phyloP scores from a whole-genome alignment of 495 filamentous ascomycete species.

The Cercophora samala region DNA sequence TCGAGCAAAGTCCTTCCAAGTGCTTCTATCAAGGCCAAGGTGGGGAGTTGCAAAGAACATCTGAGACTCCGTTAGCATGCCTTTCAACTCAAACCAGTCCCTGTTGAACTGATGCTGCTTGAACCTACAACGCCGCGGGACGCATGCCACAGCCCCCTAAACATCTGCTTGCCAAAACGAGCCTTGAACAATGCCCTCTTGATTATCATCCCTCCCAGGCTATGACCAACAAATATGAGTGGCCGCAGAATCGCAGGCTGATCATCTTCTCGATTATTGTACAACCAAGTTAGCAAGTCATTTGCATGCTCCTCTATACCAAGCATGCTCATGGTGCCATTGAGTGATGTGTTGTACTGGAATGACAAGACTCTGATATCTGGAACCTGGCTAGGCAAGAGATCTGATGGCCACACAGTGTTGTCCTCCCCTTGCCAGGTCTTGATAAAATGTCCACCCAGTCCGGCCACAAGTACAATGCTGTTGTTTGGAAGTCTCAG shows the following conservation, averaged over 20 bases:
- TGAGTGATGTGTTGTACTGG: conserved; percentile 11
- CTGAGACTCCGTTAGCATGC: not conserved
- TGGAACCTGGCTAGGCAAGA: not conserved
- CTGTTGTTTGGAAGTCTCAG: not conserved
- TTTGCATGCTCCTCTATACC: conserved; percentile 11
- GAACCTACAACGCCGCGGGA: conserved; percentile 13
- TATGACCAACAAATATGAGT: conserved; percentile 20
- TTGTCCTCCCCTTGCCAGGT: conserved; percentile 13
- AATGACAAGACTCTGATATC: conserved; percentile 17
- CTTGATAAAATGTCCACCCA: conserved; percentile 13
- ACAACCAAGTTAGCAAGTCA: conserved; percentile 7
- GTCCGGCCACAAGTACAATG: conserved; percentile 11
- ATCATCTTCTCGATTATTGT: not conserved
- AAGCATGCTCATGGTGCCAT: not conserved
- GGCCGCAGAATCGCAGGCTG: not conserved
- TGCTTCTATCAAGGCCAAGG: conserved; percentile 1
- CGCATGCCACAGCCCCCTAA: conserved; percentile 12
- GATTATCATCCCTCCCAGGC: conserved; percentile 17
- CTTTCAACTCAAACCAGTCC: not conserved
- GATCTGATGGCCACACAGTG: conserved; percentile 18
- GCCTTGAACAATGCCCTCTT: conserved; percentile 9
- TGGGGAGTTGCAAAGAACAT: conserved; percentile 22
- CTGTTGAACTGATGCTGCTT: too few relatives aligned
- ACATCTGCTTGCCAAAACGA: not conserved
- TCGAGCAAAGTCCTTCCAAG: conserved; percentile 12